Base-by-base conservation (phyloP, 1,139 yeast species). In the Taphrina betulina region DNA sequence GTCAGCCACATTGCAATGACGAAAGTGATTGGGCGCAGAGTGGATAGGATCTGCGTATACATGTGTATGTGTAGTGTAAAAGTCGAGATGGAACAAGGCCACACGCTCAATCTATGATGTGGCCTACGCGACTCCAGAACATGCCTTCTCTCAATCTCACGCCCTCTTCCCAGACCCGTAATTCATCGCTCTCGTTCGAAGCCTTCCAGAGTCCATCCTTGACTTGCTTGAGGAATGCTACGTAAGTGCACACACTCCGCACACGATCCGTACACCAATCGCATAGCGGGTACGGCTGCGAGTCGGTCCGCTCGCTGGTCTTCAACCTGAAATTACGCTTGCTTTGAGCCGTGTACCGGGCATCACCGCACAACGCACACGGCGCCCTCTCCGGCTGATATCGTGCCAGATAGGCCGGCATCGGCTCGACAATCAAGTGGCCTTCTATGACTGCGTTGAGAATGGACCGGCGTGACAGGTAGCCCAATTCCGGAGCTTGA, bases 41-140 rank as follows among this genome's bases (percentile, higher is more conserved):
- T n/a, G n/a, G n/a, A n/a, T n/a, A n/a, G n/a, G n/a, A n/a, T n/a
- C n/a, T n/a, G n/a, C n/a, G n/a, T n/a, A n/a, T n/a, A n/a, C n/a
- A n/a, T n/a, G n/a, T n/a, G n/a, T n/a, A n/a, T n/a, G n/a, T n/a
- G n/a, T n/a, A n/a, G n/a, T n/a, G n/a, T n/a, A n/a, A n/a, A n/a
- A n/a, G n/a, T n/a, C n/a, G n/a, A n/a, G n/a, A n/a, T n/a, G n/a
- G n/a, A n/a, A n/a, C n/a, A n/a, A n/a, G n/a, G n/a, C n/a, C n/a
- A n/a, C n/a, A n/a, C n/a, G n/a, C n/a, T n/a, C n/a, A n/a, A 33
- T 43, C 48, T 26, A 43, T 33, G 48, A 43, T 60, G 7, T 70
- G 74, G 1, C 97, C 97, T 28, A 83, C 69, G 62, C 88, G 81
- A n/a, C 94, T 77, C 92, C 95, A 90, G 70, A 85, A 87, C 63